Base-by-base conservation (phyloP, 306 rosid genomes). In the Quercus robur region DNA sequence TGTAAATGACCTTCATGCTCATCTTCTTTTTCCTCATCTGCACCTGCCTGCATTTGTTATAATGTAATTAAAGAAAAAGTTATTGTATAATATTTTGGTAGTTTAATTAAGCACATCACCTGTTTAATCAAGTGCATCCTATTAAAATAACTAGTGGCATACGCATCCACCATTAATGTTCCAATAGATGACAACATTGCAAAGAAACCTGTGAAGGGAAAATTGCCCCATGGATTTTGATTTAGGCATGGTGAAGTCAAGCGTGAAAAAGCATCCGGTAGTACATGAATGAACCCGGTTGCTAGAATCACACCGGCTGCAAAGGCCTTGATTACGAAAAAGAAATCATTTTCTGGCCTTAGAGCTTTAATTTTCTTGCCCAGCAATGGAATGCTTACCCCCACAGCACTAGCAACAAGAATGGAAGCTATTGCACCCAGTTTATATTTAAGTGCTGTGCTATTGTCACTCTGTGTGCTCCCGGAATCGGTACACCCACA, bases 261-360 rank as follows among this genome's bases (percentile, higher is more conserved):
- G 51, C 46, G 80, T 13, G 78, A 59, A 38, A 89, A 87, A 3
- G 89, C 91, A 19, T 88, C 87, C 0, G 89, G 89, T 20, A 84
- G 79, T 23, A 88, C 85, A 38, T 86, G 90, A 25, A 88, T 41
- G 78, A 86, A 84, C 19, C 77, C 87, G 1, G 90, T 88, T 1
- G 85, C 80, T 21, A 84, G 73, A 70, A 88, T 86, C 1, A 88
- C 78, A 6, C 90, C 87, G 0, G 87, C 90, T 5, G 92, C 87
- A 3, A 89, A 89, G 5, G 88, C 91, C 70, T 86, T 87, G 10
- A 84, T 59, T 2, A 84, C n/a, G 82, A 86, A 86, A 73, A 90
- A 90, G 0, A 80, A 69, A 35, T 84, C 80, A 1, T 74, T 85
- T 14, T 87, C 86, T 0, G 88, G 91, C 18, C 78, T 59, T 1